Percentiles rank a stretch among this genome's conserved stretches.
phyloP scores from a whole-genome alignment of 495 filamentous ascomycete species.

The Ramalina intermedia region DNA sequence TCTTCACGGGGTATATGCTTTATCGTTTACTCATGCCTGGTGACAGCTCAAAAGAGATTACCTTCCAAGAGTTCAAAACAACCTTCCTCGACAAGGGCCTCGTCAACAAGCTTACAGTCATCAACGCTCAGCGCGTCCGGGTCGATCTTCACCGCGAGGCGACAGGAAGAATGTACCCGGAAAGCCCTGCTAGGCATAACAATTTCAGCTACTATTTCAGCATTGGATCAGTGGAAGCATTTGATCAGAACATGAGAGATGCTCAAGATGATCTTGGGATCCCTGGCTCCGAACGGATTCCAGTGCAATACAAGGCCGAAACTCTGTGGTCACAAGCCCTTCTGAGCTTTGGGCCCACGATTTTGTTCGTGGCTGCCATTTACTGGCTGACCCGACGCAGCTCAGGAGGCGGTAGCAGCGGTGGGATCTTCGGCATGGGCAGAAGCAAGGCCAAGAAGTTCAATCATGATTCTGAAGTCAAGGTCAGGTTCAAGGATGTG shows the following conservation, averaged over 20 bases:
- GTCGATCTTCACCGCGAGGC: constrained; percentile 80
- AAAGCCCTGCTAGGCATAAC: constrained; percentile 54
- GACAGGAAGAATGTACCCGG: constrained; percentile 61
- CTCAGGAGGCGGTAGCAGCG: constrained; percentile 44
- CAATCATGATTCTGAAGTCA: constrained; percentile 91
- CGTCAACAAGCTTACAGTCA: constrained; percentile 78
- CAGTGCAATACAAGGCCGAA: constrained; percentile 72
- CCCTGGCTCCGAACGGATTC: constrained; percentile 71
- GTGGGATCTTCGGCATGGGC: constrained; percentile 86
- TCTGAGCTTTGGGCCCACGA: constrained; percentile 66
- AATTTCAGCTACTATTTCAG: constrained; percentile 84
- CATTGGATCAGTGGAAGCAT: constrained; percentile 86
- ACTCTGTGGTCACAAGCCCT: constrained; percentile 47
- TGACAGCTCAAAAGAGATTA: constrained; percentile 67
- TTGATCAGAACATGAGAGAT: constrained; percentile 74
- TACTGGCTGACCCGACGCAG: constrained; percentile 58
- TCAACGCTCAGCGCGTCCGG: constrained; percentile 57
- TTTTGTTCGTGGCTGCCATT: constrained; percentile 69
- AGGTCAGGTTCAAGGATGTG: constrained; percentile 92
- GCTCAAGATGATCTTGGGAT: constrained; percentile 79
- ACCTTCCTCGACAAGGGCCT: constrained; percentile 92
- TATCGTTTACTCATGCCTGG: constrained; percentile 47
- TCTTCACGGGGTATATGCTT: constrained; percentile 47
- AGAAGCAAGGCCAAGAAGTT: constrained; percentile 92
- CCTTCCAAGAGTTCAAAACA: constrained; percentile 88